Evolutionary conservation across 2,329 filamentous ascomycete genomes (phyloP).

Genomic region (Fusarium sp.): DNA sequence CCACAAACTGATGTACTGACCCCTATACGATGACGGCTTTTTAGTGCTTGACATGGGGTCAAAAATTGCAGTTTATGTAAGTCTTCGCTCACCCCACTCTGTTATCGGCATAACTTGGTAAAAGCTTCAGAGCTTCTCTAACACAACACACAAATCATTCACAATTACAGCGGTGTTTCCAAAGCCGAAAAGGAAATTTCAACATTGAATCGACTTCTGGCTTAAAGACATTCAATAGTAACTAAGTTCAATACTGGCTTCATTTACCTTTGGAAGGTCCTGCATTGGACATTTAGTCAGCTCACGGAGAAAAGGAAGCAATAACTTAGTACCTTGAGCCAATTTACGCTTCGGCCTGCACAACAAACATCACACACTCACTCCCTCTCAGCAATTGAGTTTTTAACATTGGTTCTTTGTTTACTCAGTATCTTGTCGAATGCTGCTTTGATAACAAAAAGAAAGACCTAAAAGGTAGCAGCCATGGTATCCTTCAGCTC

Average conservation of each 20-base stretch:
- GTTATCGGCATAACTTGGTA: background rate
- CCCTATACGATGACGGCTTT: slow-evolving; percentile 40
- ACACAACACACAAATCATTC: background rate
- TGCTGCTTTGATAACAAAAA: slow-evolving; percentile 21
- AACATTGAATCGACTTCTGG: rapidly evolving
- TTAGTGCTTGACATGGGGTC: background rate
- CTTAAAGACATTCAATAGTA: rapidly evolving
- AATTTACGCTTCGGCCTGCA: slow-evolving; percentile 23
- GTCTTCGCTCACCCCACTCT: background rate
- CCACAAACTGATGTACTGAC: slow-evolving; percentile 41
- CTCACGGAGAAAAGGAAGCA: slow-evolving; percentile 31
- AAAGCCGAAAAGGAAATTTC: too few relatives aligned
- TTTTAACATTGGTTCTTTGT: slow-evolving; percentile 13
- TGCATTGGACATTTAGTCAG: slow-evolving; percentile 21
- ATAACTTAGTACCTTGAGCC: background rate
- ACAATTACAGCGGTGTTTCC: background rate
- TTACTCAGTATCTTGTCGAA: background rate
- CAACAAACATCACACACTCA: background rate
- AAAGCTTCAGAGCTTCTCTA: background rate
- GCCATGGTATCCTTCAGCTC: slow-evolving; percentile 40
- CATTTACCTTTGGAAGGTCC: background rate
- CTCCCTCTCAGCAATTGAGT: background rate
- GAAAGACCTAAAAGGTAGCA: slow-evolving; percentile 24
- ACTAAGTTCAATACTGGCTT: background rate
- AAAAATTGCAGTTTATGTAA: background rate